Evolutionary conservation across 2,329 filamentous ascomycete species (phyloP).

Genomic region (Trichoderma afroharzianum): DNA sequence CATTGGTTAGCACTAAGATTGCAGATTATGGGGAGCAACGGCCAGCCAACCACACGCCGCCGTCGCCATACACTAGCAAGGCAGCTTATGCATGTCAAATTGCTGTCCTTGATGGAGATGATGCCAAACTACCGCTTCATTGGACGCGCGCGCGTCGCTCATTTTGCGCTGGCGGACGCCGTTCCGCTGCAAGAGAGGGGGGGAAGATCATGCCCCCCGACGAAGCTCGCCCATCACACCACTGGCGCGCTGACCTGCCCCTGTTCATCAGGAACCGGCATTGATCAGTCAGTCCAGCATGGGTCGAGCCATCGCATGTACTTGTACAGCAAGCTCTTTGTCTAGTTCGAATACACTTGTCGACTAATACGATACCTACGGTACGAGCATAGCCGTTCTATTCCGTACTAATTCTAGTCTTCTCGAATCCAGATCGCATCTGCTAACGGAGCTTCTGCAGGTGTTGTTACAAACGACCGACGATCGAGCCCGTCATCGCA

Average conservation of each 20-base stretch:
- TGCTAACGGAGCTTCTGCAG: not conserved
- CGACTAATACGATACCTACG: not conserved
- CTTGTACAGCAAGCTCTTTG: not conserved
- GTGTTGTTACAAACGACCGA: not conserved
- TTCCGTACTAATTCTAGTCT: not conserved
- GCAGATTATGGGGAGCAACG: not conserved
- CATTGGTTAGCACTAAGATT: not conserved
- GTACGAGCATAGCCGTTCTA: not conserved
- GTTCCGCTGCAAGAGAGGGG: not conserved
- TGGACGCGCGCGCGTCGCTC: not conserved
- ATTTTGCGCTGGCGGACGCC: not conserved
- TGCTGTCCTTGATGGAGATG: not conserved
- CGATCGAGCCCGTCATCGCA: not conserved
- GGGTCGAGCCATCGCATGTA: not conserved
- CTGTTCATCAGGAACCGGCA: slow-evolving; percentile 14
- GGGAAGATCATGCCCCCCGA: slow-evolving; percentile 8
- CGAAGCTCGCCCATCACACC: not conserved
- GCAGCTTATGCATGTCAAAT: slow-evolving; percentile 15
- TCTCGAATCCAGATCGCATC: not conserved
- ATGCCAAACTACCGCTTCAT: not conserved
- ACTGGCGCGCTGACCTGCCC: not conserved
- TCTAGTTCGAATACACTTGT: not conserved
- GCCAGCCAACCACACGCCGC: not conserved
- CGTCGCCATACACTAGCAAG: not conserved
- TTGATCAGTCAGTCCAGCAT: not conserved